Percentiles rank a stretch among this genome's conserved stretches.
phyloP scores from a whole-genome alignment of 1,139 yeast genomes.

The Suhomyces terraborum region DNA sequence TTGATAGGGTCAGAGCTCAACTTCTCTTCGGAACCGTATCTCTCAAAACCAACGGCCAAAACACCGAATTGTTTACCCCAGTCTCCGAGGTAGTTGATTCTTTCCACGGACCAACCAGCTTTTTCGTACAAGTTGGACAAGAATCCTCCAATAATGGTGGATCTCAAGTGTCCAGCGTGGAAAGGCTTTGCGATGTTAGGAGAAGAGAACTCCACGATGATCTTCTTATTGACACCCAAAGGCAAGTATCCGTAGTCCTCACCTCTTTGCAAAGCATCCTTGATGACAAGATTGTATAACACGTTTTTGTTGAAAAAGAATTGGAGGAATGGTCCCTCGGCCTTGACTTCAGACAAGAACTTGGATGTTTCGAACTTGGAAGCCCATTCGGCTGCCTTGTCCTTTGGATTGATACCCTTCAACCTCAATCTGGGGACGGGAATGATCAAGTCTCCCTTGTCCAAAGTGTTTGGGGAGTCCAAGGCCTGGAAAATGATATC shows the following conservation, averaged over 20 bases:
- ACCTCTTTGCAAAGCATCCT: conserved; percentile 65
- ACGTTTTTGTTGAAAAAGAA: conserved; percentile 74
- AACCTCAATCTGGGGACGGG: conserved; percentile 93
- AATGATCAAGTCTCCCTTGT: conserved; percentile 88
- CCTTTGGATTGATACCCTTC: conserved; percentile 83
- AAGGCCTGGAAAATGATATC: conserved; percentile 77
- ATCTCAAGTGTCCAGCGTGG: conserved; percentile 98
- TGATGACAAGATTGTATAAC: conserved; percentile 67
- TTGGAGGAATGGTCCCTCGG: conserved; percentile 91
- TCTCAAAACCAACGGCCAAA: conserved; percentile 87
- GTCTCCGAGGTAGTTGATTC: conserved; percentile 95
- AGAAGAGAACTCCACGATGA: conserved; percentile 87
- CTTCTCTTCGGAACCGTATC: conserved; percentile 78
- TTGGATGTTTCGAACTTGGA: conserved; percentile 65
- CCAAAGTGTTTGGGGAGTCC: conserved; percentile 83
- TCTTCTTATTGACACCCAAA: conserved; percentile 71
- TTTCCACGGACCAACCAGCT: conserved; percentile 84
- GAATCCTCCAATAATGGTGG: conserved; percentile 98
- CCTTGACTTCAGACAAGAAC: conserved; percentile 67
- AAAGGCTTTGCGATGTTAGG: conserved; percentile 99
- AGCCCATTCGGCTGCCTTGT: conserved; percentile 84
- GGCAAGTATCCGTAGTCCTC: conserved; percentile 73
- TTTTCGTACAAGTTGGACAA: conserved; percentile 85
- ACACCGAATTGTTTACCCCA: conserved; percentile 99
- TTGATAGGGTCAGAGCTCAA: conserved; percentile 82